Conservation (phyloP, 768 basidiomycete species). For the Gymnopilus dilepis region DNA sequence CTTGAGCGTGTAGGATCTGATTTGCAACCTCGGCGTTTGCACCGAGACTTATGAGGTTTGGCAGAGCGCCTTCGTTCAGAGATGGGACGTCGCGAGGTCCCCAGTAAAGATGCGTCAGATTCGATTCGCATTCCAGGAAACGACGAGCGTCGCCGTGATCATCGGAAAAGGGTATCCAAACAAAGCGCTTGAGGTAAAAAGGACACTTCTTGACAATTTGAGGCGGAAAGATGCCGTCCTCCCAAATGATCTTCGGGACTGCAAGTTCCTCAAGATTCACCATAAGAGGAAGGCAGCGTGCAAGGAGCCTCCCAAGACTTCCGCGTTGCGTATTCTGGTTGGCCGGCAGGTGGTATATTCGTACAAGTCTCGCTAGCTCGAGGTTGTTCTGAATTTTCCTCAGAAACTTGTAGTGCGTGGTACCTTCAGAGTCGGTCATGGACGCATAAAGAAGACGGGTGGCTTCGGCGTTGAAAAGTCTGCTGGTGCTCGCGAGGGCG, state of each 20-base stretch:
- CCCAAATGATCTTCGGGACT: not conserved
- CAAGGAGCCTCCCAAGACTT: not conserved
- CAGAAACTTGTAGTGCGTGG: conserved; percentile 1
- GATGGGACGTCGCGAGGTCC: not conserved
- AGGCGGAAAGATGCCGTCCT: not conserved
- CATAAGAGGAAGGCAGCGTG: not conserved
- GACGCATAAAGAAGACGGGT: not conserved
- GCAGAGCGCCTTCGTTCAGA: not conserved
- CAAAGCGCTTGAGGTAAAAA: not conserved
- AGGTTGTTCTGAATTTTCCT: not conserved
- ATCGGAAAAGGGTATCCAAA: not conserved
- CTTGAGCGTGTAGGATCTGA: not conserved
- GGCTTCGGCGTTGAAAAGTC: not conserved
- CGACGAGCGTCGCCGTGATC: not conserved
- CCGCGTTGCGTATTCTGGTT: not conserved
- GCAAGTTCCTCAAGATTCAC: conserved; percentile 5
- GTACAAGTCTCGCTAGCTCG: not conserved
- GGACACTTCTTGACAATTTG: not conserved
- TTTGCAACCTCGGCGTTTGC: not conserved
- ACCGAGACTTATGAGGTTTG: not conserved
- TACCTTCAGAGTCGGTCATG: not conserved
- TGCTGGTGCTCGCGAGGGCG: not conserved
- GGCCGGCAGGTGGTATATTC: not conserved
- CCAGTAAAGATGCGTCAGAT: not conserved
- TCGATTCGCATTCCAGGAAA: not conserved